These are phyloP conservation scores for Globisporangium ultimum DNA, from an alignment of 352 stramenopile genomes.

Conservation along the genomic window DNA sequence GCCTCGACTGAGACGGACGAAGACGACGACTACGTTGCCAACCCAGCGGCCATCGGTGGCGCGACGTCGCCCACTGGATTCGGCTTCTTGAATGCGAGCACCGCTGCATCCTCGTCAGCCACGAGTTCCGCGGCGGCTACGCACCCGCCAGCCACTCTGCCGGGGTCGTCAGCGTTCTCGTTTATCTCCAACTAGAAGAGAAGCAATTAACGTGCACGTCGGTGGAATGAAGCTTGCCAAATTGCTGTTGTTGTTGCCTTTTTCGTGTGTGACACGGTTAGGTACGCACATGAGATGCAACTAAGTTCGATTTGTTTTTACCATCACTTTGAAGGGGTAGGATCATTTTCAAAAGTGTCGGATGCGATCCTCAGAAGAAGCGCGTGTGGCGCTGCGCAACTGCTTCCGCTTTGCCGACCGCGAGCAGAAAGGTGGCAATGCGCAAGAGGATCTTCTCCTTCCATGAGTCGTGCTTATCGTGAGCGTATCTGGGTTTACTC, in stretches of 20 bases:
- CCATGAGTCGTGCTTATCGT: background rate
- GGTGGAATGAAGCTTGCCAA: too few relatives aligned
- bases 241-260: too few relatives aligned
- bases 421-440: slow-evolving; percentile 19
- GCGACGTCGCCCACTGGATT: slow-evolving; percentile 57
- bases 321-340: background rate
- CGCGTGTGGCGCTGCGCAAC: slow-evolving; percentile 15
- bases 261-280: too few relatives aligned
- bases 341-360: background rate
- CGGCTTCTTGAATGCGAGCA: slow-evolving; percentile 46
- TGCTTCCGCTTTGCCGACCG: slow-evolving; percentile 53
- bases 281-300: too few relatives aligned
- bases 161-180: slow-evolving; percentile 50
- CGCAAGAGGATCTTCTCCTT: background rate
- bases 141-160: slow-evolving; percentile 6
- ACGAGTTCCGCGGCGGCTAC: background rate
- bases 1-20: slow-evolving; percentile 4
- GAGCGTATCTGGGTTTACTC: too few relatives aligned
- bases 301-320: too few relatives aligned
- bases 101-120: slow-evolving; percentile 24
- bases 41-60: slow-evolving; percentile 7
- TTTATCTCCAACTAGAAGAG: slow-evolving; percentile 46
- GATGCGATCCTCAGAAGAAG: background rate
- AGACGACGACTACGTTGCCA: slow-evolving; percentile 1
- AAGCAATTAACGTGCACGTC: background rate